A percentile compares a stretch with the other conserved stretches of the same genome.
Evolutionary conservation across 2,329 filamentous ascomycete species (phyloP).

Genomic region (Colletotrichum salicis): DNA sequence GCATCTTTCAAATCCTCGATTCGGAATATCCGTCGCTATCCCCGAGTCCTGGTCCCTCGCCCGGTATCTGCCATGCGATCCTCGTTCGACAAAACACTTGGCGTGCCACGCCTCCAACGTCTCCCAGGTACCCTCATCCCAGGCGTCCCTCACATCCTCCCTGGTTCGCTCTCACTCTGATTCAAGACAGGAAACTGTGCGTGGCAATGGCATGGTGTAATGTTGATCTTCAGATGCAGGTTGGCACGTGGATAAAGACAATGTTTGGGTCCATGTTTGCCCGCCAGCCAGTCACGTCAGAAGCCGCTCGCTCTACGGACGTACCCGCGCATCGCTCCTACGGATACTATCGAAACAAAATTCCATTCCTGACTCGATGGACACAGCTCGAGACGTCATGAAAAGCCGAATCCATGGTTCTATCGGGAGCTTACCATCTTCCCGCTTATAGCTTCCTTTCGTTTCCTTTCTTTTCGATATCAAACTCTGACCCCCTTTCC

Average conservation of each 20-base stretch:
- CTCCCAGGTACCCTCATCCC: neutral
- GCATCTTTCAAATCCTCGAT: neutral
- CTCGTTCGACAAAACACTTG: neutral
- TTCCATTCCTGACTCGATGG: neutral
- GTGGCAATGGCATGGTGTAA: neutral
- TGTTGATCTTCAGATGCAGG: neutral
- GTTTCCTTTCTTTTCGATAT: neutral
- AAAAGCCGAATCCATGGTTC: neutral
- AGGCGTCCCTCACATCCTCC: neutral
- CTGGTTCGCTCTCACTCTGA: neutral
- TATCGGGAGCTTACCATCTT: neutral
- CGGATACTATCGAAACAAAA: neutral
- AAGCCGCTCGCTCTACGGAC: neutral
- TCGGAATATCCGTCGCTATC: neutral
- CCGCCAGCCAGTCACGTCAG: neutral
- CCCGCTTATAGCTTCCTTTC: neutral
- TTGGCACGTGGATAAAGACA: neutral
- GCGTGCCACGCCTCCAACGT: conserved; percentile 24
- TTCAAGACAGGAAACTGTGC: neutral
- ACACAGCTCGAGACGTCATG: neutral
- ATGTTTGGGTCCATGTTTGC: neutral
- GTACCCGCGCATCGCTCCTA: neutral
- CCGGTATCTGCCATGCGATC: neutral
- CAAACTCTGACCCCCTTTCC: neutral
- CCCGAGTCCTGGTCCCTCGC: neutral